phyloP scores from a whole-genome alignment of 352 stramenopile genomes.

The Pythium utonaiense region DNA sequence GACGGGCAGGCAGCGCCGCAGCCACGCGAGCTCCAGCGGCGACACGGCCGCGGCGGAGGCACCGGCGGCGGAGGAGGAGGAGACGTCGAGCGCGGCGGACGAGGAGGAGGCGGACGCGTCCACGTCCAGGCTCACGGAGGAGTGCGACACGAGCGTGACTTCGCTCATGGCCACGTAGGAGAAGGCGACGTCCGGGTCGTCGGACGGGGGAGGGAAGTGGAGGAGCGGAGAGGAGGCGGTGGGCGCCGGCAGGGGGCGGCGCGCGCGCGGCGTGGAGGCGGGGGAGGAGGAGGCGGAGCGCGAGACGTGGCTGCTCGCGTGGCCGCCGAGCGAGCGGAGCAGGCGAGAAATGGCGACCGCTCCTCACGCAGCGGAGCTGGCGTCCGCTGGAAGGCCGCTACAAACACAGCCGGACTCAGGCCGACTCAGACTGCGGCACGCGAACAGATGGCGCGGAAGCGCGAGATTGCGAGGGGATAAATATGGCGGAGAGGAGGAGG shows the following conservation, averaged over 20 bases:
- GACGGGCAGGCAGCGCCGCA: constrained; percentile 75
- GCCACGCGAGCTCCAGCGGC: constrained; percentile 60
- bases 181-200: constrained; percentile 25
- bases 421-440: not conserved
- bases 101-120: constrained; percentile 11
- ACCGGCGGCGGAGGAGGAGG: constrained; percentile 10
- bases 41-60: no score
- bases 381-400: not conserved
- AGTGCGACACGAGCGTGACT: constrained; percentile 21
- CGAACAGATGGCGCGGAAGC: not conserved
- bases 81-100: constrained; percentile 4
- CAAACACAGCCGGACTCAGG: not conserved
- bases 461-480: not conserved
- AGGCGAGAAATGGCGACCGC: constrained; percentile 22
- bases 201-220: constrained; percentile 6
- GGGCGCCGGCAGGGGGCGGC: not conserved
- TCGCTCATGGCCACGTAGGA: constrained; percentile 51
- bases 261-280: constrained; percentile 6
- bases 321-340: constrained; percentile 11
- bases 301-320: constrained; percentile 23
- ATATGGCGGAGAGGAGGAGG: constrained; percentile 5
- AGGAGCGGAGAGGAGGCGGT: not conserved
- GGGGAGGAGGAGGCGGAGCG: constrained; percentile 22
- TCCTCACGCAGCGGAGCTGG: not conserved
- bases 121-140: constrained; percentile 7